phyloP scores from a whole-genome alignment of 176 grass and related monocot genomes.

The Aegilops longissima region DNA sequence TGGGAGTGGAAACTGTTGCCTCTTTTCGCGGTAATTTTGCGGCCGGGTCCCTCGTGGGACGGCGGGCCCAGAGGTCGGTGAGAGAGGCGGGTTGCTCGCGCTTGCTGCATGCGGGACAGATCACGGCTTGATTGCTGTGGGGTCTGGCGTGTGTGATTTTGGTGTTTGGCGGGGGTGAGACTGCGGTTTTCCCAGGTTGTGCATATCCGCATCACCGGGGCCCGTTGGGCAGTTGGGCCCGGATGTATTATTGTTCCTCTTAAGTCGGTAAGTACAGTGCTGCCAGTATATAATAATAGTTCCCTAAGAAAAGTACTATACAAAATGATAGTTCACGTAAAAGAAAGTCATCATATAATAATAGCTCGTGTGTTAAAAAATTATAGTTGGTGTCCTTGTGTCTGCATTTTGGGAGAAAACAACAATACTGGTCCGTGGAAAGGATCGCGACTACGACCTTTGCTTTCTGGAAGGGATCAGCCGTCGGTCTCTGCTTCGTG shows the following conservation, averaged over 20 bases:
- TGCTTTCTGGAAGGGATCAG: not conserved
- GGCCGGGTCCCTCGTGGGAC: fast-evolving
- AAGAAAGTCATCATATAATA: too few relatives aligned
- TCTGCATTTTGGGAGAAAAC: too few relatives aligned
- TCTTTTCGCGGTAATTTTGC: not conserved
- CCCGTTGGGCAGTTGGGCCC: not conserved
- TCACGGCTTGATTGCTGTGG: not conserved
- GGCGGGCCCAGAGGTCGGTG: not conserved
- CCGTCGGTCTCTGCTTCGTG: not conserved
- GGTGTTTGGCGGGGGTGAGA: not conserved
- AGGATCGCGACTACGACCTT: not conserved
- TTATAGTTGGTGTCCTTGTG: too few relatives aligned
- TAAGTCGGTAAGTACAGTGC: not conserved
- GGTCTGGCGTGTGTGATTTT: not conserved
- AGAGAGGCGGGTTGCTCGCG: not conserved
- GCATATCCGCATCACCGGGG: not conserved
- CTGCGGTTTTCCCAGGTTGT: not conserved
- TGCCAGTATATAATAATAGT: too few relatives aligned
- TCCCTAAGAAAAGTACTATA: too few relatives aligned
- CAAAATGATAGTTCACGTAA: too few relatives aligned
- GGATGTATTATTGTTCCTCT: not conserved
- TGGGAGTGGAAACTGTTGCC: not conserved
- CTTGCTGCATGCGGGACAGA: not conserved
- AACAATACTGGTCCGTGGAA: too few relatives aligned
- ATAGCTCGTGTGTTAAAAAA: too few relatives aligned